Evolutionary conservation across 2,329 filamentous ascomycete species (phyloP).

Genomic region (Ophiostoma quercus): DNA sequence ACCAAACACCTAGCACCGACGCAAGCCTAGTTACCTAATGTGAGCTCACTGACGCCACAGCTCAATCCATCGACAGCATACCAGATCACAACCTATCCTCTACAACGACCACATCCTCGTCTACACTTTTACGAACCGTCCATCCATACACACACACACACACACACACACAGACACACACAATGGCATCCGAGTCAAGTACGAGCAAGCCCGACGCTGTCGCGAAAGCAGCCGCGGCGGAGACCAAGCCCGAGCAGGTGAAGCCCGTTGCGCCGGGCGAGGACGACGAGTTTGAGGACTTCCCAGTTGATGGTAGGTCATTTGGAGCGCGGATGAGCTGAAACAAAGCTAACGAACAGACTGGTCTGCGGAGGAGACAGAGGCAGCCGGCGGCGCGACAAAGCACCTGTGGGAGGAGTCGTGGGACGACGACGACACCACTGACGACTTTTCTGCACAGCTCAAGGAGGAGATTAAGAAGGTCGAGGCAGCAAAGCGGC

Average conservation of each 20-base stretch:
- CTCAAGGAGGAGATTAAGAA: constrained; percentile 96
- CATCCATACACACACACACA: background rate
- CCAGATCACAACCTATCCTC: background rate
- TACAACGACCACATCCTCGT: background rate
- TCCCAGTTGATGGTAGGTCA: constrained; percentile 80
- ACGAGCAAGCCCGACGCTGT: constrained; percentile 36
- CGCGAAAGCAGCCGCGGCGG: constrained; percentile 49
- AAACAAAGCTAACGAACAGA: constrained; percentile 48
- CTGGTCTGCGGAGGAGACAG: constrained; percentile 87
- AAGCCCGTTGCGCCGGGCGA: constrained; percentile 69
- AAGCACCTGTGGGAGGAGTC: constrained; percentile 96
- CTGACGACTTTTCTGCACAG: constrained; percentile 91
- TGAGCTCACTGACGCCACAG: constrained; percentile 8
- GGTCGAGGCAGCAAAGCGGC: constrained; percentile 70
- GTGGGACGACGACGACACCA: constrained; percentile 98
- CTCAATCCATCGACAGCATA: background rate
- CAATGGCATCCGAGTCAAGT: constrained; percentile 35
- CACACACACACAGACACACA: constrained; percentile 25
- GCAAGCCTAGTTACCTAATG: constrained; percentile 12
- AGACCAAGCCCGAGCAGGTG: constrained; percentile 50
- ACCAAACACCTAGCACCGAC: constrained; percentile 2
- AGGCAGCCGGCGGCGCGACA: constrained; percentile 64
- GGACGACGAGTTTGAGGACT: constrained; percentile 99
- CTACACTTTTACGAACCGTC: too few species aligned
- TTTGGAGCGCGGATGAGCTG: too few species aligned